Evolutionary conservation across 495 filamentous ascomycete species (phyloP).

Genomic region (Hapsidospora chrysogenum): DNA sequence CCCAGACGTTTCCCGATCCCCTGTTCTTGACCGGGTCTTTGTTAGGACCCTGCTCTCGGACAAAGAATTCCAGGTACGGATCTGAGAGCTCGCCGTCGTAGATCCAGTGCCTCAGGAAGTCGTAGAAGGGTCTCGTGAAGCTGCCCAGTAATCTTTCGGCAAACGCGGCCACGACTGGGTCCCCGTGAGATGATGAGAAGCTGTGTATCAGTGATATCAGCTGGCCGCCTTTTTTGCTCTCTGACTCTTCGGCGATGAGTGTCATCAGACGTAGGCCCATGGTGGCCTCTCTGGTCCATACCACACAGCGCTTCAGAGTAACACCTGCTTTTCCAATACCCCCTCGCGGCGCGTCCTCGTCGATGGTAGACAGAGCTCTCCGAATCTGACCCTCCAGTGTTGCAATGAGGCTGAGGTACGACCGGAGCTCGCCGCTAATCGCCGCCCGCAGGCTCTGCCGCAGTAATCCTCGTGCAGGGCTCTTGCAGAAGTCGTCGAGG

Average conservation of each 20-base stretch:
- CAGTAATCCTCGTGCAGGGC: slow-evolving; percentile 47
- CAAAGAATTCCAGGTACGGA: slow-evolving; percentile 92
- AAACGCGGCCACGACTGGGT: slow-evolving; percentile 85
- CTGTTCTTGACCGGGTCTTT: slow-evolving; percentile 35
- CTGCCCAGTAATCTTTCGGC: slow-evolving; percentile 83
- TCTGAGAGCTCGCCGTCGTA: slow-evolving; percentile 96
- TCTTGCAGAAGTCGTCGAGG: slow-evolving; percentile 64
- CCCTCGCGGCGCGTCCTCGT: slow-evolving; percentile 43
- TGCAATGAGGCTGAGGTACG: slow-evolving; percentile 84
- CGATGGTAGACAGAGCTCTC: slow-evolving; percentile 51
- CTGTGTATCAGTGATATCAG: slow-evolving; percentile 87
- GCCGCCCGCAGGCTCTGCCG: slow-evolving; percentile 88
- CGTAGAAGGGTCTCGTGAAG: slow-evolving; percentile 92
- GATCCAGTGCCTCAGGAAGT: slow-evolving; percentile 92
- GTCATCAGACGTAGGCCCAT: slow-evolving; percentile 94
- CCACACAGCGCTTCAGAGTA: slow-evolving; percentile 84
- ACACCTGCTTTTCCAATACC: slow-evolving; percentile 78
- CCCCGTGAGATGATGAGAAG: slow-evolving; percentile 85
- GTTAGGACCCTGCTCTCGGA: slow-evolving; percentile 48
- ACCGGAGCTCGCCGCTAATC: slow-evolving; percentile 66
- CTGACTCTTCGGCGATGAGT: slow-evolving; percentile 79
- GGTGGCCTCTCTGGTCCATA: slow-evolving; percentile 95
- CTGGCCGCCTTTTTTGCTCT: slow-evolving; percentile 75
- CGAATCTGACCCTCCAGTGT: slow-evolving; percentile 90
- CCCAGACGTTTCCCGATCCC: slow-evolving; percentile 83